These are phyloP conservation scores for Teunomyces stri DNA, from an alignment of 805 yeast genomes.

Conservation along the genomic window DNA sequence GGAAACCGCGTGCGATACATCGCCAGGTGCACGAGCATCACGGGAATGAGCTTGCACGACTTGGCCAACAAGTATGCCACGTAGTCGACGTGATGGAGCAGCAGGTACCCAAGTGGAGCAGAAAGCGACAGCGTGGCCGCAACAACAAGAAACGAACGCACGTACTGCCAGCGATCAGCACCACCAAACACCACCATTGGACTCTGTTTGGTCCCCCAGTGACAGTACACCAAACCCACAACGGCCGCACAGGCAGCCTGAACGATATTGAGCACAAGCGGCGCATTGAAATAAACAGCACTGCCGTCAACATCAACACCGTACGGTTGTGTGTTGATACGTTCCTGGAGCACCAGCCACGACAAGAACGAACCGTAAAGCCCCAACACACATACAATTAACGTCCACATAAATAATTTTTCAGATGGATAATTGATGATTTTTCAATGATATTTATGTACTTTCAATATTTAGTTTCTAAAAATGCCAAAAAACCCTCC, in stretches of 20 bases:
- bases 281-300: conserved; percentile 60
- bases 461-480: conserved; percentile 29
- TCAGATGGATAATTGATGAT: no score
- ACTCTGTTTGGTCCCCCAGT: conserved; percentile 27
- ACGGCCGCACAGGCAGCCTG: conserved; percentile 74
- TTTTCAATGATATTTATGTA: no score
- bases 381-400: conserved; percentile 48
- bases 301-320: conserved; percentile 41
- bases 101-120: conserved; percentile 77
- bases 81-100: conserved; percentile 81
- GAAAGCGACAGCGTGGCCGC: conserved; percentile 77
- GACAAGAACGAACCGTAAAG: conserved; percentile 83
- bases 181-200: conserved; percentile 34
- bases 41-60: conserved; percentile 91
- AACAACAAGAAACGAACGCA: conserved; percentile 47
- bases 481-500: conserved; percentile 73
- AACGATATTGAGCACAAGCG: conserved; percentile 70
- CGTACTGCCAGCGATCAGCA: conserved; percentile 22
- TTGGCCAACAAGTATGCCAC: conserved; percentile 83
- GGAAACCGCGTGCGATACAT: conserved; percentile 74
- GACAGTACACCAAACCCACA: conserved; percentile 62
- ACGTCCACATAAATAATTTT: conserved; percentile 8
- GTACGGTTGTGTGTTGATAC: conserved; percentile 74
- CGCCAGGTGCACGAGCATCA: conserved; percentile 77
- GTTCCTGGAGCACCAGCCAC: conserved; percentile 93